Evolutionary conservation across 805 yeast species (phyloP), one percentile per base, ranked within the genome.

Genomic region (Candida golubevii): DNA sequence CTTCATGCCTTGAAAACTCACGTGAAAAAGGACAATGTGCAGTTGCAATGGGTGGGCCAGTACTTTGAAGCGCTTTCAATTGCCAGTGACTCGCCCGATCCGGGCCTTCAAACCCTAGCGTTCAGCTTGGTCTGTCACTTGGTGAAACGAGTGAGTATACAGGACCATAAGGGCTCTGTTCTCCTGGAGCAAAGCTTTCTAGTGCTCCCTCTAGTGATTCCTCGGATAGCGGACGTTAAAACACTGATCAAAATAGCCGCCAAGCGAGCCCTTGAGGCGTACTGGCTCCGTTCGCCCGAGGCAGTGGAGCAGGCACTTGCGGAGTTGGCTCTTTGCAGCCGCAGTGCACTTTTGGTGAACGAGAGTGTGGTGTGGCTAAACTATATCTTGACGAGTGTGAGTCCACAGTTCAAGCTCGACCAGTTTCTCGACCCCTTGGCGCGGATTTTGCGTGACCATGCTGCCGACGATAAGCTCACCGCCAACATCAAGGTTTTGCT

Each of bases 71-170:
- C 79, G 0, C 60, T 81, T 37, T 62, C 74, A 8, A 53, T 67
- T 3, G 82, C 78, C 1, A 68, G 66, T 36, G 73, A 71, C 43
- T 62, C 69, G 4, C 51, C 60, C 3, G 71, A 69, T 38, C 42
- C 61, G 30, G 58, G 69, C 9, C 66, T 79, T 14, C 69, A 69
- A 47, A 47, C 68, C 1, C 43, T 61, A 18, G 69, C 79, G 2
- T 79, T 80, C 53, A 71, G 78, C 27, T 71, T 79, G 0, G 56
- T 78, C 4, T 78, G 81, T 39, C 83, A 80, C 53, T 59, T 80
- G 41, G 72, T 80, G 28, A 80, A 79, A 46, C 62, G 85, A 15
- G 76, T 80, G 6, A 73, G 79, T 38, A 75, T 78, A 60, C 85
- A 80, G 59, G 83, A 79, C 50, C 61, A 69, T 1, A 55, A 59